phyloP scores from a whole-genome alignment of 2,329 filamentous ascomycete genomes.

The Ophiosphaerella narmari region DNA sequence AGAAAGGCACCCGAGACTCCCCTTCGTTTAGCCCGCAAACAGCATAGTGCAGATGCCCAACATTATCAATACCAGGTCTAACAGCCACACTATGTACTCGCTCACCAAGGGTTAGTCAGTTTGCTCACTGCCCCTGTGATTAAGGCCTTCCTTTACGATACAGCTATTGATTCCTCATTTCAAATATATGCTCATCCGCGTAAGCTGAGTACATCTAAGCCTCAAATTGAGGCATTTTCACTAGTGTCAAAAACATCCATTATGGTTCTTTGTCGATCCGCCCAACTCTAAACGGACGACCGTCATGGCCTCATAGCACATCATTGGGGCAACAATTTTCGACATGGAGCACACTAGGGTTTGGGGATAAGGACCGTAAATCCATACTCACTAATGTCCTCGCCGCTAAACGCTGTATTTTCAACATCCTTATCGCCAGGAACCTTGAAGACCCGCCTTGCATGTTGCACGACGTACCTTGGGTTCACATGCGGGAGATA shows the following conservation, averaged over 20 bases:
- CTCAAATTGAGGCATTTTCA: constrained; percentile 14
- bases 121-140: no score
- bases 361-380: background rate
- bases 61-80: no score
- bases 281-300: constrained; percentile 26
- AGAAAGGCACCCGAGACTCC: background rate
- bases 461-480: constrained; percentile 8
- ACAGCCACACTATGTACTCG: no score
- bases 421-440: constrained; percentile 1
- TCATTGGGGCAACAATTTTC: constrained; percentile 3
- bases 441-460: constrained; percentile 2
- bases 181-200: no score
- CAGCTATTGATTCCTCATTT: background rate
- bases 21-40: background rate
- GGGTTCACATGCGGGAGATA: background rate
- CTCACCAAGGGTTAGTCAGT: no score
- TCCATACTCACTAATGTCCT: background rate
- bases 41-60: no score
- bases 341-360: background rate
- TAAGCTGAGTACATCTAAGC: background rate
- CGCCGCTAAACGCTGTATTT: constrained; percentile 3
- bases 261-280: constrained; percentile 18
- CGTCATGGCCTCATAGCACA: constrained; percentile 1
- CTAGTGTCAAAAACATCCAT: constrained; percentile 12
- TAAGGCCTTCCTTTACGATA: constrained; percentile 3